phyloP scores from a whole-genome alignment of 176 grass and related monocot species.

The Stipa capillata region DNA sequence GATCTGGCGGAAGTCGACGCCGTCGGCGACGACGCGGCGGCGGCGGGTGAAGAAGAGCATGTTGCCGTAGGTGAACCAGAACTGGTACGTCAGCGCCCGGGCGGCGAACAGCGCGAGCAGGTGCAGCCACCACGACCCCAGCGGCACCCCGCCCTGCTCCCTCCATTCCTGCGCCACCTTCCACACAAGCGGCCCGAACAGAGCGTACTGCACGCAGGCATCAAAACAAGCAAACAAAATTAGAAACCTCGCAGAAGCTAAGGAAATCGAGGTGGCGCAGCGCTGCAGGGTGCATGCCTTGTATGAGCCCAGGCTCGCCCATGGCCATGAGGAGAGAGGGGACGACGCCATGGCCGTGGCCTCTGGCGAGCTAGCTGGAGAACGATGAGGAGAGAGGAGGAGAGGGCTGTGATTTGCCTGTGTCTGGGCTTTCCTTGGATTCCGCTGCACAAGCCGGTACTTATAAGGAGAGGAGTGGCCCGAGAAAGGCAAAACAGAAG shows the following conservation, averaged over 20 bases:
- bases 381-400: background rate
- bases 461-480: too few species aligned
- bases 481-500: too few species aligned
- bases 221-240: background rate
- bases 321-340: constrained; percentile 87
- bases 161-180: constrained; percentile 50
- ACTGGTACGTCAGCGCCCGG: constrained; percentile 53
- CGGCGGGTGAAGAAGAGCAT: constrained; percentile 85
- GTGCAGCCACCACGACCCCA: constrained; percentile 56
- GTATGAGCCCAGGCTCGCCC: constrained; percentile 58
- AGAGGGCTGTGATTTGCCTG: background rate
- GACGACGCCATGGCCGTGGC: constrained; percentile 25
- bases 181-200: constrained; percentile 51
- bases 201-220: constrained; percentile 45
- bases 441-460: too few species aligned
- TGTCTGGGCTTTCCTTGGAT: too few species aligned
- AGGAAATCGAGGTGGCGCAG: background rate
- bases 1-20: constrained; percentile 75
- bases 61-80: constrained; percentile 70
- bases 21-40: constrained; percentile 56
- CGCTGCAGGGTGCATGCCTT: constrained; percentile 29
- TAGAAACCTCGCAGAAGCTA: background rate
- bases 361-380: background rate
- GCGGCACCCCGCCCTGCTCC: constrained; percentile 15
- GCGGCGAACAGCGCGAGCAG: constrained; percentile 40